These are phyloP conservation scores for Teratosphaeria epicoccoides DNA, from an alignment of 2,329 filamentous ascomycete species.

Conservation along the genomic window DNA sequence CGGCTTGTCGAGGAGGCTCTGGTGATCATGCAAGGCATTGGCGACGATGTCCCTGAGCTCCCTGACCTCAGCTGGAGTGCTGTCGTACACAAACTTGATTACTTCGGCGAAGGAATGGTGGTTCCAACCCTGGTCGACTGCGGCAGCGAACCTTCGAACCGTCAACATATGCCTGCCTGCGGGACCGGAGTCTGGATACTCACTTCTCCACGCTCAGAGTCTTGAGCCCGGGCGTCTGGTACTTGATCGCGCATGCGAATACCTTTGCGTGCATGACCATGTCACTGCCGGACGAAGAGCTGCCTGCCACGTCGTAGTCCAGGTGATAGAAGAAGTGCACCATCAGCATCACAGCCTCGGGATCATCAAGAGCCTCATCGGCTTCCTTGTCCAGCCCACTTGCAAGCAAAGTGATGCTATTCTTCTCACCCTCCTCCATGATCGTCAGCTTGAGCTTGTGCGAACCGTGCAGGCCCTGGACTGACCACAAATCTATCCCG, in stretches of 20 bases:
- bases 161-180: conserved; percentile 22
- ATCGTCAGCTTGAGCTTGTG: no score
- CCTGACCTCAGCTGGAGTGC: conserved; percentile 32
- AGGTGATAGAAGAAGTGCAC: conserved; percentile 20
- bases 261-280: conserved; percentile 1
- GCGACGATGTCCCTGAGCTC: conserved; percentile 24
- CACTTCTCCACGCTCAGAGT: not conserved
- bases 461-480: not conserved
- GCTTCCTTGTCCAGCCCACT: conserved; percentile 3
- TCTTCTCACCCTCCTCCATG: conserved; percentile 8
- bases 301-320: conserved; percentile 8
- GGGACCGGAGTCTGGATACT: not conserved
- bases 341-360: conserved; percentile 14
- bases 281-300: not conserved
- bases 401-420: conserved; percentile 8
- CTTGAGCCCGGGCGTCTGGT: not conserved
- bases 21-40: not conserved
- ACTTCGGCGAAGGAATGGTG: conserved; percentile 29
- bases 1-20: not conserved
- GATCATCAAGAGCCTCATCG: conserved; percentile 8
- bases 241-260: not conserved
- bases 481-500: not conserved
- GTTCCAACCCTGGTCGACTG: conserved; percentile 23
- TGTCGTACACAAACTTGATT: conserved; percentile 32
- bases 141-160: conserved; percentile 28